Evolutionary conservation across 257 asterid species (phyloP), one percentile per base, ranked within the genome.

Genomic region (Jaltomata sinuosa): DNA sequence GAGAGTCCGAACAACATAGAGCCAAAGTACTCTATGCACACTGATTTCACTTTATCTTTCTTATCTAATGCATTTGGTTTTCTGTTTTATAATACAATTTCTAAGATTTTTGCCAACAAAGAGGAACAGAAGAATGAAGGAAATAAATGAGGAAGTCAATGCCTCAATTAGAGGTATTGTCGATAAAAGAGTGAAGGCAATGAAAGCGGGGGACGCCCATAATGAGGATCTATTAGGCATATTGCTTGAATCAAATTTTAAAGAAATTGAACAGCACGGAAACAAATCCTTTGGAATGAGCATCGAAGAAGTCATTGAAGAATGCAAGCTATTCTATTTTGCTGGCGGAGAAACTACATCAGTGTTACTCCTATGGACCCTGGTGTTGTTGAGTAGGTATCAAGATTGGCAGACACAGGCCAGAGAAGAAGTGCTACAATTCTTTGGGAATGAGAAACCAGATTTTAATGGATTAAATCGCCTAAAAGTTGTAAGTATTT

Each of bases 331-430:
- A 25, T 91, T 91, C 65, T 87, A 90, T 76, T 90, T 89, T 68
- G 90, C 91, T 21, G 93, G 94, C 6, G 91, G 89, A 74, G 97
- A 93, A 59, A 93, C 93, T 18, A 93, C 94, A 11, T 90, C 95
- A 0, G 57, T 74, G n/a, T 83, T 92, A 72, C 92, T 93, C 22
- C 86, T 89, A 1, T 93, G 97, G 96, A 85, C 96, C 6, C 9
- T 93, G 88, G 64, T 93, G 84, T 80, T 90, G 16, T 74, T 93
- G 42, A 45, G 81, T 32, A 25, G 81, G 38, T 25, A 74, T 45
- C 59, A 47, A 45, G 57, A 74, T 85, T 92, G 92, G 92, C 94
- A 91, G 79, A 52, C 27, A 0, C 59, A 15, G 3, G 91, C 90
- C 22, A 64, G 42, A 64, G 72, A 31, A 64, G 42, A 64, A 31